phyloP scores from a whole-genome alignment of 2,329 filamentous ascomycete species.

The Trichoderma sp. region DNA sequence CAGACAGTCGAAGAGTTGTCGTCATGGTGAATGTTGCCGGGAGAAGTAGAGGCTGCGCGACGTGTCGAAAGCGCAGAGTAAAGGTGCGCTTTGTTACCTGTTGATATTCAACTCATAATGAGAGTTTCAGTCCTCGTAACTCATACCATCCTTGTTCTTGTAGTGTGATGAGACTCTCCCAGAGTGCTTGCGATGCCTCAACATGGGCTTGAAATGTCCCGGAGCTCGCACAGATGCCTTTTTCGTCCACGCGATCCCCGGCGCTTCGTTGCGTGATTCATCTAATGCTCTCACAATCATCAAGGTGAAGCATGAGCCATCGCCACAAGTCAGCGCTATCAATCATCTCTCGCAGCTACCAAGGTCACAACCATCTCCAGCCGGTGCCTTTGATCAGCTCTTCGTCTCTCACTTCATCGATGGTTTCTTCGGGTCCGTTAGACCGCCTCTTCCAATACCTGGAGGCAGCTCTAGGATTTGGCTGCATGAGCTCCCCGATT shows the following conservation, averaged over 20 bases:
- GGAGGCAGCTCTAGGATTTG: neutral
- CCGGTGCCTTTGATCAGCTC: slow-evolving; percentile 23
- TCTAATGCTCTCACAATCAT: neutral
- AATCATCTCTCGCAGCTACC: neutral
- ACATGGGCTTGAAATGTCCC: slow-evolving; percentile 15
- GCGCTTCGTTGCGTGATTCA: neutral
- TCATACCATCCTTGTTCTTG: neutral
- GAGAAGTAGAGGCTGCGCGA: slow-evolving; percentile 25
- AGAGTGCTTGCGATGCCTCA: slow-evolving; percentile 20
- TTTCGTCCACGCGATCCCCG: slow-evolving; percentile 19
- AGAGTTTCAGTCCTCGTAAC: neutral
- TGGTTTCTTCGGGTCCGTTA: slow-evolving; percentile 15
- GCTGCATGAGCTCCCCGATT: slow-evolving; percentile 20
- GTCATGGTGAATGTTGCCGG: slow-evolving; percentile 26
- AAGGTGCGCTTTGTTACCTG: slow-evolving; percentile 11
- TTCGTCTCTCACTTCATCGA: slow-evolving; percentile 25
- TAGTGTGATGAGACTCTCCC: slow-evolving; percentile 24
- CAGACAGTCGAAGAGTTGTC: neutral
- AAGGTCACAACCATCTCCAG: neutral
- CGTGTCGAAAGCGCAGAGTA: slow-evolving; percentile 23
- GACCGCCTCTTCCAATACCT: neutral
- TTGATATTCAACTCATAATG: neutral
- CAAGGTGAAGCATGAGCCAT: neutral
- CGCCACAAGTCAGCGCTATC: neutral
- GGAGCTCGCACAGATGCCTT: slow-evolving; percentile 23